Conservation (phyloP, 331 rosid species). For the Cydonia oblonga region DNA sequence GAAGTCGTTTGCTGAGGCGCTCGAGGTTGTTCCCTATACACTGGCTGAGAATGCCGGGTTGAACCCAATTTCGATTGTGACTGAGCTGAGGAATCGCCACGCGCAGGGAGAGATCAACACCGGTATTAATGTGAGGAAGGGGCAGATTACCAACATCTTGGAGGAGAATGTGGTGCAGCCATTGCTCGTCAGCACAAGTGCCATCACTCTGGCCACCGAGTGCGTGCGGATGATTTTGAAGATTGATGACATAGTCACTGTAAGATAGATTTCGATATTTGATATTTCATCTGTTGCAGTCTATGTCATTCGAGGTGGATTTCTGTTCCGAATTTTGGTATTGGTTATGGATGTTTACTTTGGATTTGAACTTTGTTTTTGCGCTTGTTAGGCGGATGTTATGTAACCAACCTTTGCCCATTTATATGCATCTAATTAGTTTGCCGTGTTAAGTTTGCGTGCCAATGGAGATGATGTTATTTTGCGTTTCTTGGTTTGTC, state of each 20-base stretch:
- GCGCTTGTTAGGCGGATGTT: slow-evolving; percentile 13
- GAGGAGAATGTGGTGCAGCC: slow-evolving; percentile 99
- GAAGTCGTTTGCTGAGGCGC: slow-evolving; percentile 86
- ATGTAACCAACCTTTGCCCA: slow-evolving; percentile 2
- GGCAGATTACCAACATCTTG: slow-evolving; percentile 90
- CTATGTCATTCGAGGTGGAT: slow-evolving; percentile 12
- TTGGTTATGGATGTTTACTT: slow-evolving; percentile 5
- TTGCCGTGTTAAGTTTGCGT: not conserved
- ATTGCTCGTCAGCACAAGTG: slow-evolving; percentile 90
- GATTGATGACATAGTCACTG: slow-evolving; percentile 96
- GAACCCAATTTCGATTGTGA: slow-evolving; percentile 83
- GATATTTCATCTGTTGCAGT: slow-evolving; percentile 16
- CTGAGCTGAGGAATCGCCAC: slow-evolving; percentile 96
- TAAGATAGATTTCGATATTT: slow-evolving; percentile 52
- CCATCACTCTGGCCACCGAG: slow-evolving; percentile 86
- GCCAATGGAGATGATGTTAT: not conserved
- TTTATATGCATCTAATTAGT: slow-evolving; percentile 12
- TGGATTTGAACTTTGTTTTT: slow-evolving; percentile 13
- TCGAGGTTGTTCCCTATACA: slow-evolving; percentile 94
- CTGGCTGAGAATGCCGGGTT: slow-evolving; percentile 93
- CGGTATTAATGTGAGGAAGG: slow-evolving; percentile 99
- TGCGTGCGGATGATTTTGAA: slow-evolving; percentile 98
- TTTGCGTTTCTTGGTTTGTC: not conserved
- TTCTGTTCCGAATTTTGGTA: slow-evolving; percentile 16
- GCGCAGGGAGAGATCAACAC: slow-evolving; percentile 89